These are phyloP conservation scores for Lactarius vividus DNA, from an alignment of 768 basidiomycete species.

Conservation along the genomic window DNA sequence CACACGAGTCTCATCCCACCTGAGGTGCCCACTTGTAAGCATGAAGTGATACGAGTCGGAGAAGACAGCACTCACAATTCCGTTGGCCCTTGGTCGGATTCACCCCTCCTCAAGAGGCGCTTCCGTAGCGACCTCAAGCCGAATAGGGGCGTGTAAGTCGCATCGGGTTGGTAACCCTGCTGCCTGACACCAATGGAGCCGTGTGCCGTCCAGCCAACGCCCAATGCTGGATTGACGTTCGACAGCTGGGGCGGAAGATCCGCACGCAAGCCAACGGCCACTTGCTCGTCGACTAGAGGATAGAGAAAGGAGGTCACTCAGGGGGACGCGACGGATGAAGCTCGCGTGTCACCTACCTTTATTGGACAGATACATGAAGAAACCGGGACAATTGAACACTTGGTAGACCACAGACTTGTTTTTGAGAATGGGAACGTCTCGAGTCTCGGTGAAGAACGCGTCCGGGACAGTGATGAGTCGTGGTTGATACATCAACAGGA, in stretches of 20 bases:
- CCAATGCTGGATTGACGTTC: neutral
- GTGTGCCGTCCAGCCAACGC: slow-evolving; percentile 3
- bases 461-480: slow-evolving; percentile 4
- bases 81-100: neutral
- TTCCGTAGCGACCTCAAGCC: neutral
- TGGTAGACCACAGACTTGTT: slow-evolving; percentile 11
- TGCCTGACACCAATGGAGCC: slow-evolving; percentile 10
- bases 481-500: slow-evolving; percentile 17
- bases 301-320: neutral
- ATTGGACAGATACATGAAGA: slow-evolving; percentile 20
- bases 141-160: slow-evolving; percentile 13
- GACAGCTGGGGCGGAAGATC: neutral
- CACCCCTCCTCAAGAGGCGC: slow-evolving; percentile 5
- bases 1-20: slow-evolving; percentile 15
- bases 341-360: neutral
- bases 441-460: neutral
- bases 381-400: slow-evolving; percentile 12
- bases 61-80: slow-evolving; percentile 5
- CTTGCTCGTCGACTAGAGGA: slow-evolving; percentile 8
- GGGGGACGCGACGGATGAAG: neutral
- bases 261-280: slow-evolving; percentile 9
- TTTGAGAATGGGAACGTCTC: neutral
- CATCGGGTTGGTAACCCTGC: neutral
- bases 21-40: slow-evolving; percentile 2
- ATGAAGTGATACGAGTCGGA: neutral